Evolutionary conservation across 768 basidiomycete species (phyloP).

Genomic region (Crucibulum laeve): DNA sequence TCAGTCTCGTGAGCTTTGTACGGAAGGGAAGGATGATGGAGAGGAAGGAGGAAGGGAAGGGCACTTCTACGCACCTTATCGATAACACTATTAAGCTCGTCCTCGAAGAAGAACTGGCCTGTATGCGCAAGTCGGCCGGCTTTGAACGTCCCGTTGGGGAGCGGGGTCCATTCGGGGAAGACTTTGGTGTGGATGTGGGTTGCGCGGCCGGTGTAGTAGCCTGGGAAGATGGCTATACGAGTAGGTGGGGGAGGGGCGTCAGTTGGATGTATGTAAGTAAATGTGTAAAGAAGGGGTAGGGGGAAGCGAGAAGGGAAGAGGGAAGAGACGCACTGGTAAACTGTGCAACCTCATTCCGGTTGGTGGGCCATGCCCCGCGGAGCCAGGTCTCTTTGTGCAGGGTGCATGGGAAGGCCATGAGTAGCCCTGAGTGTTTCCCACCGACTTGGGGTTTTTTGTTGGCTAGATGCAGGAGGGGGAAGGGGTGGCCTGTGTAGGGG

Average conservation of each 20-base stretch:
- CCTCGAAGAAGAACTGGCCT: slow-evolving; percentile 57
- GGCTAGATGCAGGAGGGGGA: slow-evolving; percentile 36
- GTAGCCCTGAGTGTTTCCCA: slow-evolving; percentile 38
- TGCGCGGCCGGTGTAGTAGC: slow-evolving; percentile 54
- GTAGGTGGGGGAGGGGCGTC: background rate
- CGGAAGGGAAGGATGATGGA: background rate
- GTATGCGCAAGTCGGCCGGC: slow-evolving; percentile 40
- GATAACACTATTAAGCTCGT: slow-evolving; percentile 42
- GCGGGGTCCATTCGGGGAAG: slow-evolving; percentile 41
- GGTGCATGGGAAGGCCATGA: slow-evolving; percentile 41
- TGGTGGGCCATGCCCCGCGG: slow-evolving; percentile 51
- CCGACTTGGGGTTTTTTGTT: slow-evolving; percentile 42
- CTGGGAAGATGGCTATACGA: slow-evolving; percentile 45
- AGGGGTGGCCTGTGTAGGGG: slow-evolving; percentile 49
- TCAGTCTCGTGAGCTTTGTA: background rate
- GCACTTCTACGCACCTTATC: slow-evolving; percentile 34
- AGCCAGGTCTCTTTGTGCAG: slow-evolving; percentile 39
- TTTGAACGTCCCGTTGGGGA: slow-evolving; percentile 40
- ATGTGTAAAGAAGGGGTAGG: no score
- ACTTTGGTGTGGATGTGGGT: slow-evolving; percentile 54
- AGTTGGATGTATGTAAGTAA: no score
- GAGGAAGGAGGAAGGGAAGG: background rate
- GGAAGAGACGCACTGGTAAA: slow-evolving; percentile 38
- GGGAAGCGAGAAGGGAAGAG: no score
- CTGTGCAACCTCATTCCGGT: slow-evolving; percentile 46